Base-by-base conservation (phyloP, 305 asterid species). In the Caryopteris hybrid region DNA sequence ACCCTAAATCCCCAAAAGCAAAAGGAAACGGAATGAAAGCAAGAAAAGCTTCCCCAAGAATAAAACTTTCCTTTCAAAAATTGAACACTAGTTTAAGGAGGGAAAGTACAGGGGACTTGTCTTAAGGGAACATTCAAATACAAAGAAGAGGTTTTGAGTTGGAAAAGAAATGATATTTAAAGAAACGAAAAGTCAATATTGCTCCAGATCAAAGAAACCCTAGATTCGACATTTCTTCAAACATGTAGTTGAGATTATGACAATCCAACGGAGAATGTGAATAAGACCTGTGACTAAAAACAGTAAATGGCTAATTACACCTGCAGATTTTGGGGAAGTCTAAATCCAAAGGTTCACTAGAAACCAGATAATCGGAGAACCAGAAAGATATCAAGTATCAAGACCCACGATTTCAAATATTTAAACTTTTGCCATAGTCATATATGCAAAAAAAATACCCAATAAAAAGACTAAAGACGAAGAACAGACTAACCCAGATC, bases 21-120 rank as follows among this genome's bases (percentile, higher is more conserved):
- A 83, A 86, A 84, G 11, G 12, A 36, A 1, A 13, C 14, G 86
- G 86, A 70, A 76, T 76, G 82, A 79, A 76, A 82, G 78, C 76
- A 47, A 50, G 69, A 55, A 70, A 81, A 91, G 91, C 88, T 82
- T 78, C 74, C 69, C 62, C 76, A 58, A 78, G 93, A 87, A 86
- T 84, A 76, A 76, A 79, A 70, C 89, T 86, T 86, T 81, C 87
- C 77, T 80, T 90, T 90, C 78, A 74, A 81, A 84, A 86, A 76
- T 71, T 78, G 75, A 79, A 66, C 71, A 76, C 65, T 60, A 68
- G 34, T 70, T 74, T 72, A 71, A 68, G 87, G 86, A 80, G 82
- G 87, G 83, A 85, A 86, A 81, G 80, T 38, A 63, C 36, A 64
- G 57, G 58, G 71, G 63, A 61, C 73, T 74, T 43, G 74, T 87